A percentile compares a stretch with the other conserved stretches of the same genome.
Conservation (phyloP, 179 eudicot species). For the Amaranthus tricolor region DNA sequence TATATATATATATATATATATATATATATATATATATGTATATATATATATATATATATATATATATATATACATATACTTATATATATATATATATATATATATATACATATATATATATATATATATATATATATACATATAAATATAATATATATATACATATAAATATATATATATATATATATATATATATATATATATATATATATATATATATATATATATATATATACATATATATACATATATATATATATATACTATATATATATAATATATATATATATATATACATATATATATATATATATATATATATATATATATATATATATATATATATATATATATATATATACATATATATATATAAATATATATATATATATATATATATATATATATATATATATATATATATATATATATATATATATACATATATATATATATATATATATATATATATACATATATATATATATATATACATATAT, state of each 20-base stretch:
- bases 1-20: neutral
- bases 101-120: conserved; percentile 5
- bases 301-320: neutral
- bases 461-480: neutral
- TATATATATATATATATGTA: neutral
- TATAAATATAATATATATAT: neutral
- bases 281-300: conserved; percentile 5
- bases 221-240: neutral
- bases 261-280: too few species aligned
- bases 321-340: conserved; percentile 2
- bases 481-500: neutral
- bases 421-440: neutral
- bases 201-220: neutral
- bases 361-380: neutral
- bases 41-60: neutral
- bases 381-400: neutral
- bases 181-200: conserved; percentile 1
- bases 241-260: conserved; percentile 2
- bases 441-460: neutral
- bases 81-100: conserved; percentile 1
- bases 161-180: neutral
- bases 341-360: neutral
- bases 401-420: conserved; percentile 2
- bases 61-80: neutral
- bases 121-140: conserved; percentile 4